These are phyloP conservation scores for Priceomyces fermenticarens DNA, from an alignment of 805 yeast genomes.

Conservation along the genomic window DNA sequence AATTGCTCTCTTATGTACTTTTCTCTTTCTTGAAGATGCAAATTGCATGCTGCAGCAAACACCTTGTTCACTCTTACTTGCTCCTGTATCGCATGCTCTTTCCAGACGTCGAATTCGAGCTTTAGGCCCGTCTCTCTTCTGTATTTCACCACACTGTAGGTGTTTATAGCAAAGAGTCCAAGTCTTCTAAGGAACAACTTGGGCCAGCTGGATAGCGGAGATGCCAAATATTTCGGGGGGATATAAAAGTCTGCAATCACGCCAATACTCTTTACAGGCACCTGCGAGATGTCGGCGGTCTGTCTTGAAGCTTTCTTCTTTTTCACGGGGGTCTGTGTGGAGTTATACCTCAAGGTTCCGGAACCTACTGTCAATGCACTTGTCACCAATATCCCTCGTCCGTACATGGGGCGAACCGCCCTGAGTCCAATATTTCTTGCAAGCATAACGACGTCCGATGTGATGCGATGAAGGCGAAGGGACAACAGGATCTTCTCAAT, in stretches of 20 bases:
- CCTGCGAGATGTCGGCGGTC: slow-evolving; percentile 31
- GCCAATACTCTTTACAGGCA: slow-evolving; percentile 37
- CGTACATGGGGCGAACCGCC: too few species aligned
- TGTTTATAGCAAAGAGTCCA: slow-evolving; percentile 66
- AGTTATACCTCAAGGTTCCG: not conserved
- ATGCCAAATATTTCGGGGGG: slow-evolving; percentile 31
- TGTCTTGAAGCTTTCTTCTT: slow-evolving; percentile 14
- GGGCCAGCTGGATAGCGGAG: slow-evolving; percentile 37
- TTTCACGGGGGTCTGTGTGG: not conserved
- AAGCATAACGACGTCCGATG: too few species aligned
- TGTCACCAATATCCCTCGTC: too few species aligned
- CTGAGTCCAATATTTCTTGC: too few species aligned
- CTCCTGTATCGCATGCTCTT: slow-evolving; percentile 75
- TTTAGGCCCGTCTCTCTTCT: slow-evolving; percentile 40
- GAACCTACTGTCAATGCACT: too few species aligned
- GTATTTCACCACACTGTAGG: slow-evolving; percentile 49
- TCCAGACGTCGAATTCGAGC: slow-evolving; percentile 75
- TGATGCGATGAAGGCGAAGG: too few species aligned
- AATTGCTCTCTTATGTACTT: slow-evolving; percentile 44
- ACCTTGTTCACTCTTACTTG: slow-evolving; percentile 78
- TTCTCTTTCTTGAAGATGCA: slow-evolving; percentile 26
- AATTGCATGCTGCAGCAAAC: slow-evolving; percentile 56
- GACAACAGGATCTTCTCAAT: too few species aligned
- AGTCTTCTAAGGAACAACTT: slow-evolving; percentile 55
- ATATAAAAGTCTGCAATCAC: slow-evolving; percentile 43